Base-by-base conservation (phyloP, 331 rosid species). In the Quercus tomentella region DNA sequence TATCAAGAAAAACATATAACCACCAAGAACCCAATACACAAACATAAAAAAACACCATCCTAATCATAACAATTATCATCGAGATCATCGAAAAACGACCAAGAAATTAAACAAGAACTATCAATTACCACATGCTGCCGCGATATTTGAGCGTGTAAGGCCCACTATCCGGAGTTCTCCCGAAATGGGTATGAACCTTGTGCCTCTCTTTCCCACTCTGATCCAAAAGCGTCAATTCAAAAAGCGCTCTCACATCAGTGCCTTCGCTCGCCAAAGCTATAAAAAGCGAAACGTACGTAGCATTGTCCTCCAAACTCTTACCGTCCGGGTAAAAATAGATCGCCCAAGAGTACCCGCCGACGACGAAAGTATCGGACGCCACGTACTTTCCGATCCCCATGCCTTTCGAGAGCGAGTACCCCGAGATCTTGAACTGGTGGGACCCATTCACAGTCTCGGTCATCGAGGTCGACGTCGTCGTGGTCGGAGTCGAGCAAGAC, bases 131-230 rank as follows among this genome's bases (percentile, higher is more conserved):
- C 98, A 93, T 93, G 77, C 98, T 93, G 56, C 98, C 98, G 7
- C 98, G 93, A 85, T 87, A 91, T 81, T 93, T 93, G 33, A 93
- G 89, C 51, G 97, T 88, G 72, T 93, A 93, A 2, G 97, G 97
- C 14, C 97, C 97, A 7, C 94, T 88, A 54, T 93, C 94, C 60
- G 90, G 88, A 17, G 89, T 82, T 84, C 94, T 89, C 49, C 92
- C 97, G 69, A 93, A 93, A 82, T 93, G 98, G 83, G 88, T 93
- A 79, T 93, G 97, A 25, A 93, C 98, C 88, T 93, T 93, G 31
- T 93, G 97, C 84, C 93, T 91, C 91, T 82, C 97, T 41, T 86
- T 91, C 28, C 97, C 97, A 33, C 98, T 93, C 90, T 93, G 98
- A 81, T 93, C 98, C 88, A 93, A 76, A 76, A 93, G 97, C 58